These are phyloP conservation scores for Calonectria leucothoes DNA, from an alignment of 2,329 filamentous ascomycete species.

Conservation along the genomic window DNA sequence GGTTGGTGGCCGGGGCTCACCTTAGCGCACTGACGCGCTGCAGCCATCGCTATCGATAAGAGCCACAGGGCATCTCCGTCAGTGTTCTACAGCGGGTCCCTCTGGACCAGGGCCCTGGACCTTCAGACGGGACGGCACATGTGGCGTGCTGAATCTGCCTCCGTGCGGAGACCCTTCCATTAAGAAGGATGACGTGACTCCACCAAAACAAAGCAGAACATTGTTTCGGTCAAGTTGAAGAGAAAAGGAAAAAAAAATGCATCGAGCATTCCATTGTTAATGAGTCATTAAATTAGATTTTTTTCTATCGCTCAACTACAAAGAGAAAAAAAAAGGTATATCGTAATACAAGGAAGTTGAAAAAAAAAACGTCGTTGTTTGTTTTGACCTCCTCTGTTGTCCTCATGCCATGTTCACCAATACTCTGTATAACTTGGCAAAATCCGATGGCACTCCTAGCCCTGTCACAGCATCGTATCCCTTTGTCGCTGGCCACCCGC, in stretches of 20 bases:
- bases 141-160: neutral
- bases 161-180: neutral
- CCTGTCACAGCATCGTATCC: slow-evolving; percentile 65
- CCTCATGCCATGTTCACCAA: slow-evolving; percentile 39
- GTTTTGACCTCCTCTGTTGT: neutral
- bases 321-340: neutral
- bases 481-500: slow-evolving; percentile 56
- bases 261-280: neutral
- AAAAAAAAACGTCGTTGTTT: neutral
- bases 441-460: slow-evolving; percentile 58
- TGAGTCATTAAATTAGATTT: neutral
- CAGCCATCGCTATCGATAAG: slow-evolving; percentile 4
- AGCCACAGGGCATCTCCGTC: neutral
- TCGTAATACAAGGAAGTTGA: neutral
- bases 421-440: slow-evolving; percentile 50
- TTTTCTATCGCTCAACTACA: neutral
- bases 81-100: neutral
- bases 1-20: slow-evolving; percentile 9
- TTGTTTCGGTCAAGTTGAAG: neutral
- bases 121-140: neutral
- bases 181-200: neutral
- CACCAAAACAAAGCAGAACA: neutral
- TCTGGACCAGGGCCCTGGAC: neutral
- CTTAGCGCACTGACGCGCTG: slow-evolving; percentile 17
- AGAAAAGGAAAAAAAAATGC: neutral